A percentile compares a stretch with the other conserved stretches of the same genome.
phyloP scores from a whole-genome alignment of 2,329 filamentous ascomycete genomes.

The Nigrospora sphaerica region DNA sequence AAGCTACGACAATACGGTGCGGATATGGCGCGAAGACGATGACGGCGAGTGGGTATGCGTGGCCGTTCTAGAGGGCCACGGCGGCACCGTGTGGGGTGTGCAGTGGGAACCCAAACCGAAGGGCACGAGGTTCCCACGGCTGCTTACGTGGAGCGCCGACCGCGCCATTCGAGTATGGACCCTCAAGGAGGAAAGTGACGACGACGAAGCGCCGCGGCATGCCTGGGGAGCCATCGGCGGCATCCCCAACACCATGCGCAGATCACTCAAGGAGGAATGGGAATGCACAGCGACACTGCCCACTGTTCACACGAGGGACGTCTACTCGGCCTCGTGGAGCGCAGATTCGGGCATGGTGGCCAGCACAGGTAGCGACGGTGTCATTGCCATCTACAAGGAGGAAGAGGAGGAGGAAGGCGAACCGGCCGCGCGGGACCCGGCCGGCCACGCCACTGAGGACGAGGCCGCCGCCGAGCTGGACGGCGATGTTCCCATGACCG shows the following conservation, averaged over 20 bases:
- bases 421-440: constrained; percentile 5
- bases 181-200: constrained; percentile 46
- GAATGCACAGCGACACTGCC: constrained; percentile 70
- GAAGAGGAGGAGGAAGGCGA: constrained; percentile 6
- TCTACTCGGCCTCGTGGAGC: constrained; percentile 86
- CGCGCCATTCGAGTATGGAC: constrained; percentile 74
- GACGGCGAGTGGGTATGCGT: constrained; percentile 92
- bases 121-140: constrained; percentile 44
- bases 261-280: constrained; percentile 76
- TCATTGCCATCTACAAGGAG: constrained; percentile 69
- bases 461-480: constrained; percentile 20
- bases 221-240: constrained; percentile 40
- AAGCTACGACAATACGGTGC: constrained; percentile 90
- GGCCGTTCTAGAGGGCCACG: constrained; percentile 70
- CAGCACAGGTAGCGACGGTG: constrained; percentile 84
- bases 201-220: constrained; percentile 24
- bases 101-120: constrained; percentile 55
- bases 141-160: constrained; percentile 85
- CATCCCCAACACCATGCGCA: constrained; percentile 86
- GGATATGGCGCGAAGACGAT: constrained; percentile 82
- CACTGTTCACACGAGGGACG: constrained; percentile 65
- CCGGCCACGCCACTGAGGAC: constrained; percentile 9
- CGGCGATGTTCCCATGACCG: constrained; percentile 21
- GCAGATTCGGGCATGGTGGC: constrained; percentile 67
- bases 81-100: constrained; percentile 83